Base-by-base conservation (phyloP, 2,329 filamentous ascomycete species). In the Tolypocladium ovalisporum region DNA sequence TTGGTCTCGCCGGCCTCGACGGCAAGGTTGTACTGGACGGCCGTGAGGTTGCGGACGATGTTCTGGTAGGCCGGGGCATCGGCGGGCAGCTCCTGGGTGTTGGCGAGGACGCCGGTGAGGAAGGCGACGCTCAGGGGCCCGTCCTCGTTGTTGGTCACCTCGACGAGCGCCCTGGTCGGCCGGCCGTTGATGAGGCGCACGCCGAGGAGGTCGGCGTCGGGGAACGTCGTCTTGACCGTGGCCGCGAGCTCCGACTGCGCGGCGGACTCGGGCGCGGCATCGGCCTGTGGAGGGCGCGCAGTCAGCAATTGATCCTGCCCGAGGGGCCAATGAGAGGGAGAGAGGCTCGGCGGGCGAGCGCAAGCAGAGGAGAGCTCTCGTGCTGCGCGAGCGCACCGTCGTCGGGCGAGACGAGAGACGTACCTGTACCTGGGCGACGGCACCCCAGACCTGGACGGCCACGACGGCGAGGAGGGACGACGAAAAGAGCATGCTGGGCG, bases 121-220 rank as follows among this genome's bases (percentile, higher is more conserved):
- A 95, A 82, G 69, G 85, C 80, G 59, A 99, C 79, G 61, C 81
- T 82, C 68, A 99, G 82, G 29, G 91, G 82, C 55, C 79, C 79
- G 15, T 83, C 79, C 75, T 99, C 94, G 61, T 89, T 79, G 79
- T 99, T 99, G 71, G 80, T 83, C 71, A 99, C 80, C 67, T 90
- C 85, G 66, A 99, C 77, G 56, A 95, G 75, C 39, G 91, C 88
- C 72, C 89, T 85, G 62, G 91, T 96, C 47, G 90, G 84, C 63
- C 87, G 86, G 68, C 91, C 90, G 71, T 99, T 99, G 79, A 97
- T 83, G 65, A 97, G 85, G 83, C 96, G 96, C 66, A 97, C 85
- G 67, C 93, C 94, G 66, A 97, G 94, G 74, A 96, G 86, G 77
- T 95, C 90, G 77, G 86, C 71, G 69, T 87, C 78, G 74, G 83